Evolutionary conservation across 371 early-diverging fungal species (phyloP).

Genomic region (Parasitella parasitica): DNA sequence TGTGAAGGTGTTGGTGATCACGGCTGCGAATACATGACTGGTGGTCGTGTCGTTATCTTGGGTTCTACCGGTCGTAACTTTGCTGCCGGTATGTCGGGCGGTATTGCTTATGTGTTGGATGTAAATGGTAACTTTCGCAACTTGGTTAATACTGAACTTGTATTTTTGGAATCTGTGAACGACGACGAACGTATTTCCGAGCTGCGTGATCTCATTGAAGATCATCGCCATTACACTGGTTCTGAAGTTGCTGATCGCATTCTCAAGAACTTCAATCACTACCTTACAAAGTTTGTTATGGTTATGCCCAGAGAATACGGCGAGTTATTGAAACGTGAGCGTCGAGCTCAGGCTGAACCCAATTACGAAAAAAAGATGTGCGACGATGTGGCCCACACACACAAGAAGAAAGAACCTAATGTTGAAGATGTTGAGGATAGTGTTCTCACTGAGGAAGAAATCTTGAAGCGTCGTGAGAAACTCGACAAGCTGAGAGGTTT

Average conservation of each 20-base stretch:
- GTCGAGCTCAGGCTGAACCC: slow-evolving; percentile 33
- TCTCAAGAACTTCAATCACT: slow-evolving; percentile 67
- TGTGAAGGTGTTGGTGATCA: slow-evolving; percentile 98
- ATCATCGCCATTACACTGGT: slow-evolving; percentile 82
- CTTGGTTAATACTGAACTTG: slow-evolving; percentile 89
- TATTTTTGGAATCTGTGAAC: slow-evolving; percentile 78
- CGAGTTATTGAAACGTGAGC: slow-evolving; percentile 68
- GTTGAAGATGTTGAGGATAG: slow-evolving; percentile 90
- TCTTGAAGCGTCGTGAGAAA: slow-evolving; percentile 60
- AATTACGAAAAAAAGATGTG: slow-evolving; percentile 32
- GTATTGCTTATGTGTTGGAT: slow-evolving; percentile 88
- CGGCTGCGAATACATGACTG: slow-evolving; percentile 99
- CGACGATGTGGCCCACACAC: slow-evolving; percentile 5
- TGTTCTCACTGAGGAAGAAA: slow-evolving; percentile 70
- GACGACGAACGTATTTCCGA: slow-evolving; percentile 74
- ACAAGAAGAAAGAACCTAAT: slow-evolving; percentile 46
- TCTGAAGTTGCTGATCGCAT: slow-evolving; percentile 75
- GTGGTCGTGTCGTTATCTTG: slow-evolving; percentile 83
- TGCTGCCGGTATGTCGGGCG: slow-evolving; percentile 96
- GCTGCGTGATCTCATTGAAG: slow-evolving; percentile 74
- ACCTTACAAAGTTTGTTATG: slow-evolving; percentile 83
- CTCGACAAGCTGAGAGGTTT: slow-evolving; percentile 89
- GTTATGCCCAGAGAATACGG: slow-evolving; percentile 93
- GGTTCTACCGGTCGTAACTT: slow-evolving; percentile 91
- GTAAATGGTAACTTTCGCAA: slow-evolving; percentile 51